These are phyloP conservation scores for Leccinum solheimii DNA, from an alignment of 1,284 basidiomycete genomes.

Conservation along the genomic window DNA sequence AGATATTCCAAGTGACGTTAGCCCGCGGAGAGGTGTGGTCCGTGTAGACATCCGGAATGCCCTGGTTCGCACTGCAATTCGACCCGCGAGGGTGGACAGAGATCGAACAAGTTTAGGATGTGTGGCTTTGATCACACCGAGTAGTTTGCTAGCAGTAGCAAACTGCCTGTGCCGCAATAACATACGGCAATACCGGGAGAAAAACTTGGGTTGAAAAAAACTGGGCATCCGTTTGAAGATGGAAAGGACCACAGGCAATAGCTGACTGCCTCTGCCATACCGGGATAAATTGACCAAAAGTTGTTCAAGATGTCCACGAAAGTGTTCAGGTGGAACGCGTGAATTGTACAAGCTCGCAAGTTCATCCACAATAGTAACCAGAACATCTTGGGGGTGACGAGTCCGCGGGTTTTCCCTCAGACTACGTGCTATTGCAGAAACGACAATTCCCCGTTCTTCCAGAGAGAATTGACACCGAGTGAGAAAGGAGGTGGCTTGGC, in stretches of 20 bases:
- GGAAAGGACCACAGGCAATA: slow-evolving; percentile 21
- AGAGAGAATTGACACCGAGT: slow-evolving; percentile 13
- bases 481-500: slow-evolving; percentile 19
- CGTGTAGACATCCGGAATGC: slow-evolving; percentile 7
- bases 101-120: slow-evolving; percentile 15
- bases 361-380: slow-evolving; percentile 20
- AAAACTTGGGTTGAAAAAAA: slow-evolving; percentile 28
- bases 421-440: slow-evolving; percentile 25
- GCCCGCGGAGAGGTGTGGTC: slow-evolving; percentile 2
- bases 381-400: slow-evolving; percentile 9
- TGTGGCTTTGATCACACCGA: slow-evolving; percentile 9
- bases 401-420: slow-evolving; percentile 19
- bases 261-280: slow-evolving; percentile 18
- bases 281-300: slow-evolving; percentile 26
- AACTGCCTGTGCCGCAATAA: slow-evolving; percentile 25
- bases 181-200: slow-evolving; percentile 22
- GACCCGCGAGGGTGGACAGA: slow-evolving; percentile 13
- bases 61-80: slow-evolving; percentile 11
- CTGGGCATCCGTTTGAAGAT: slow-evolving; percentile 18
- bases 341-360: slow-evolving; percentile 25
- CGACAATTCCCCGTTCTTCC: slow-evolving; percentile 19
- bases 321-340: slow-evolving; percentile 25
- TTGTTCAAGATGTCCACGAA: slow-evolving; percentile 31
- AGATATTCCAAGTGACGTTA: slow-evolving; percentile 22
- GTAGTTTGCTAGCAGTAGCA: slow-evolving; percentile 12